Conservation (phyloP, 148 eudicot genomes). For the Rhododendron williamsianum region DNA sequence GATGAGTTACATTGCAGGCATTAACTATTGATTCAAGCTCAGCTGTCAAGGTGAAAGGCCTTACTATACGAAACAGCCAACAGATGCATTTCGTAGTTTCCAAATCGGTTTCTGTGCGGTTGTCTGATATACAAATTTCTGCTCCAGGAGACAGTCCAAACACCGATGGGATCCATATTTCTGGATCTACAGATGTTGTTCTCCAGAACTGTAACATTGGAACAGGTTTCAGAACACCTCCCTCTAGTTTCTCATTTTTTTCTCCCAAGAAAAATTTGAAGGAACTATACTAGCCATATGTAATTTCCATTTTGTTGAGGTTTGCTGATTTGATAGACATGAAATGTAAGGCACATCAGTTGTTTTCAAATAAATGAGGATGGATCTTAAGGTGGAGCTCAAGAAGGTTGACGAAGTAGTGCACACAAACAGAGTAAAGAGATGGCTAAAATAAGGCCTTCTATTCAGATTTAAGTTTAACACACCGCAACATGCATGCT, state of each 20-base stretch:
- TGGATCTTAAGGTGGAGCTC: background rate
- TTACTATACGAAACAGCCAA: conserved; percentile 82
- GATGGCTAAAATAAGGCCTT: background rate
- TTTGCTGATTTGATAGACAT: background rate
- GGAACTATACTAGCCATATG: background rate
- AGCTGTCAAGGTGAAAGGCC: conserved; percentile 61
- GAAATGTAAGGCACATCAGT: background rate
- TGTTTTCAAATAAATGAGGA: background rate
- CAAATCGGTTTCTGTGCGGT: conserved; percentile 53
- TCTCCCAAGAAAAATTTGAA: background rate
- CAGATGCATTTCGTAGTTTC: conserved; percentile 91
- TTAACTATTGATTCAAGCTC: conserved; percentile 78
- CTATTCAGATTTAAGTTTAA: background rate
- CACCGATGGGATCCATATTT: conserved; percentile 94
- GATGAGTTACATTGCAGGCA: conserved; percentile 46
- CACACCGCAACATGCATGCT: background rate
- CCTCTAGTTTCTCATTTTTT: conserved; percentile 10
- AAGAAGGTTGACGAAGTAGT: background rate
- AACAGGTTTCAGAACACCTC: conserved; percentile 49
- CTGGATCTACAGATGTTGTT: conserved; percentile 66
- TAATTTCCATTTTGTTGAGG: background rate
- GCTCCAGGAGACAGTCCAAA: conserved; percentile 97
- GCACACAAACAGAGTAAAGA: background rate
- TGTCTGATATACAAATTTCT: conserved; percentile 52
- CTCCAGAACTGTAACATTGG: conserved; percentile 78